phyloP scores from a whole-genome alignment of 2,329 filamentous ascomycete species.

The Trichoderma oligosporum region DNA sequence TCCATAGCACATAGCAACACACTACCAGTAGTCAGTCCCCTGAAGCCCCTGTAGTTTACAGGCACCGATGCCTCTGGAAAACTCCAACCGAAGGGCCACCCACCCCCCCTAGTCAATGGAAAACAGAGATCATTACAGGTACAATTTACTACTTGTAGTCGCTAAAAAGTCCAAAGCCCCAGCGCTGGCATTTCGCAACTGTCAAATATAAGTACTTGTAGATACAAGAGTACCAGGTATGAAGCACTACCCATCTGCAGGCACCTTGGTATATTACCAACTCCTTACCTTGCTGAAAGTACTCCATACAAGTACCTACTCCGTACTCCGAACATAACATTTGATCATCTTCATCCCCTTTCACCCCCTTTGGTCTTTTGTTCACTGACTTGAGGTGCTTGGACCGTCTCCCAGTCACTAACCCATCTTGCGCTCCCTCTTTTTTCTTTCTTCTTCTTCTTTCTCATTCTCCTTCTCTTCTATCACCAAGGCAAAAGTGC shows the following conservation, averaged over 20 bases:
- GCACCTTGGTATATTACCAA: neutral
- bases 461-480: neutral
- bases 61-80: neutral
- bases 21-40: neutral
- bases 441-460: neutral
- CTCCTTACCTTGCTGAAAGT: no score
- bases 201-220: slow-evolving; percentile 13
- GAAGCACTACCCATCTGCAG: neutral
- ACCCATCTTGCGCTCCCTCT: neutral
- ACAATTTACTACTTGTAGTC: no score
- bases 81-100: slow-evolving; percentile 2
- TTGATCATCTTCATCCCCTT: slow-evolving; percentile 17
- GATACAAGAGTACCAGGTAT: neutral
- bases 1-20: no score
- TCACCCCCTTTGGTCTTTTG: slow-evolving; percentile 15
- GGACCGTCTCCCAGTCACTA: slow-evolving; percentile 4
- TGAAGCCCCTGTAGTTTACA: slow-evolving; percentile 12
- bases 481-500: neutral
- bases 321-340: neutral
- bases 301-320: neutral
- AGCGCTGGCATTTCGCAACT: no score
- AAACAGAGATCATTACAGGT: neutral
- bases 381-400: slow-evolving; percentile 4
- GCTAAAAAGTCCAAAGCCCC: neutral
- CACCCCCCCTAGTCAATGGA: neutral